Evolutionary conservation across 257 asterid genomes (phyloP), one percentile per base, ranked within the genome.

Genomic region (Primulina huaijiensis): DNA sequence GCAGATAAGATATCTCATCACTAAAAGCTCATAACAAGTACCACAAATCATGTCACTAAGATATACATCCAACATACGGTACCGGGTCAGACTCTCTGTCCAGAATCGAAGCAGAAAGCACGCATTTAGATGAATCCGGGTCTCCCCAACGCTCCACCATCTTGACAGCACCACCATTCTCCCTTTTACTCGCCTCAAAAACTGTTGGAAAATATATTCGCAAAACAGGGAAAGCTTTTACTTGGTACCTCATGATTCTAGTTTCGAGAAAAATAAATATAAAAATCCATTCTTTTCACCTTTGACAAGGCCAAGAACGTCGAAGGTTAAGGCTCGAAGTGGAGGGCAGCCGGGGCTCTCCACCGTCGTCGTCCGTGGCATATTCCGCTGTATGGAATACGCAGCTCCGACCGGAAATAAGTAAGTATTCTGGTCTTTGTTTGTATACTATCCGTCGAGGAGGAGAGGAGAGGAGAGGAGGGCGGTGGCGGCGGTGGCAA

Each of bases 61-160:
- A 67, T 16, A 19, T 8, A 56, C 73, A 6, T 46, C 67, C 6
- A 77, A 12, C 69, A 38, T 6, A 33, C 29, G 31, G 61, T 85
- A 90, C 98, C 79, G 98, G 97, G 80, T 90, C 83, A n/a, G 75
- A 73, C 69, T 90, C 88, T 29, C 92, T 81, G 71, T 87, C 92
- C 2, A 88, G 58, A 62, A 88, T 80, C 23, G 97, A 90, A 34
- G 91, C 82, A 2, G 95, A 88, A 60, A 90, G 80, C 56, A 92
- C 88, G 73, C 89, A 80, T 67, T 82, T 87, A 0, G 92, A 79
- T 7, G 95, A 64, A 80, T 90, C 92, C 58, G 96, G 95, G 4
- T 87, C 95, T 2, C 98, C 98, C 98, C 98, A 92, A 30, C 86
- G 79, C 71, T 87, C 93, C 70, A 90, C 95, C 77, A 92, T 82